A percentile compares a stretch with the other conserved stretches of the same genome.
These are phyloP conservation scores for Didymella lethalis DNA, from an alignment of 2,329 filamentous ascomycete genomes.

Conservation along the genomic window DNA sequence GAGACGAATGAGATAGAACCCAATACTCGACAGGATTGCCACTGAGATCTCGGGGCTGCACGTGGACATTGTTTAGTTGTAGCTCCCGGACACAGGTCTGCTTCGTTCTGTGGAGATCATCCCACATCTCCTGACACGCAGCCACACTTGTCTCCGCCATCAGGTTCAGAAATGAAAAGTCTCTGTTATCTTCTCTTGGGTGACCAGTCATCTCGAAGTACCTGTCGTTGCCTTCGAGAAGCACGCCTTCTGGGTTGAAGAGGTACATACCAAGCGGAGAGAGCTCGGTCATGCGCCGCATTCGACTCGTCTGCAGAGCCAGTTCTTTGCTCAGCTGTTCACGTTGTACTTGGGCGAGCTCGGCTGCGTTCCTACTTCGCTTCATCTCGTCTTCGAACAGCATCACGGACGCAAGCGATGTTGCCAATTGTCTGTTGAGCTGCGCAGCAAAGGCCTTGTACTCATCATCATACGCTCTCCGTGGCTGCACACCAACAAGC, in stretches of 20 bases:
- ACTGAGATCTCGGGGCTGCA: conserved; percentile 45
- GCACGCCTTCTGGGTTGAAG: conserved; percentile 51
- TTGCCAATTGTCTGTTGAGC: conserved; percentile 45
- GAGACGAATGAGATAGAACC: conserved; percentile 50
- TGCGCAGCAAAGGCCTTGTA: conserved; percentile 43
- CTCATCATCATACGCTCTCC: conserved; percentile 45
- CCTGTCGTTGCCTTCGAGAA: conserved; percentile 55
- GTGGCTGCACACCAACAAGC: conserved; percentile 44
- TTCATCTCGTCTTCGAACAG: conserved; percentile 46
- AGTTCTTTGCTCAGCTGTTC: conserved; percentile 41
- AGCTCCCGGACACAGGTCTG: conserved; percentile 54
- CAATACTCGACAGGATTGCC: conserved; percentile 56
- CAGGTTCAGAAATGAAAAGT: conserved; percentile 55
- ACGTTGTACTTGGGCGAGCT: conserved; percentile 39
- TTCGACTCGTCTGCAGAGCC: conserved; percentile 42
- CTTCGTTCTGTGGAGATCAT: conserved; percentile 45
- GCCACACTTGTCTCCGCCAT: conserved; percentile 49
- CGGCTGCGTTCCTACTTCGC: conserved; percentile 35
- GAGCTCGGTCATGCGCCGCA: conserved; percentile 47
- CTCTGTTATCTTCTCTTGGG: conserved; percentile 47
- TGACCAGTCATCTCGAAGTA: conserved; percentile 60
- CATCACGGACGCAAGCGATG: conserved; percentile 46
- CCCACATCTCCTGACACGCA: conserved; percentile 52
- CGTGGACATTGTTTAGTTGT: conserved; percentile 50
- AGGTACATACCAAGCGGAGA: conserved; percentile 47